phyloP scores from a whole-genome alignment of 768 basidiomycete genomes.

The Krasilnikovozyma curviuscula region DNA sequence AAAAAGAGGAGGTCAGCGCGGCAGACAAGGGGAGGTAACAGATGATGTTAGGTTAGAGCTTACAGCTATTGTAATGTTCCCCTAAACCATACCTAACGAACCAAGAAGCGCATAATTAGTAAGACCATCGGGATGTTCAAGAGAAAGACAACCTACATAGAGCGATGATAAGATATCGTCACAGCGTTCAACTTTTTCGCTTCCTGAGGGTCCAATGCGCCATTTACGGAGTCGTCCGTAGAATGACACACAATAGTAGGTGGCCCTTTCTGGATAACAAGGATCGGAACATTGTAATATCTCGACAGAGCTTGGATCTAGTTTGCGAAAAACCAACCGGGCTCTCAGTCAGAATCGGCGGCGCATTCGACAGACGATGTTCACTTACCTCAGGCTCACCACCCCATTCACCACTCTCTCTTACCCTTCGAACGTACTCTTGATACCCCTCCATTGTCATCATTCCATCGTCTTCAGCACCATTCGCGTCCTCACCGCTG shows the following conservation, averaged over 20 bases:
- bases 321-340: background rate
- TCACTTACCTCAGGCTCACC: conserved; percentile 63
- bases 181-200: conserved; percentile 20
- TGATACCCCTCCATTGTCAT: conserved; percentile 45
- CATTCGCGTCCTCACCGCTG: conserved; percentile 48
- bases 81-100: too few relatives aligned
- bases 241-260: conserved; percentile 66
- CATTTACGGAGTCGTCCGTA: conserved; percentile 1
- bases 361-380: background rate
- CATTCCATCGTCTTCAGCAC: conserved; percentile 44
- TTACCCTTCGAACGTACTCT: conserved; percentile 56
- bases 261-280: conserved; percentile 65
- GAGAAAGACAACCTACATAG: too few relatives aligned
- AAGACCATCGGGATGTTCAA: too few relatives aligned
- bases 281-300: conserved; percentile 63
- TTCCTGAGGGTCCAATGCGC: conserved; percentile 30
- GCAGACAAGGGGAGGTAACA: too few relatives aligned
- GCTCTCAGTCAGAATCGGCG: background rate
- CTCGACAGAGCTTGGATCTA: conserved; percentile 66
- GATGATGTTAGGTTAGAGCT: too few relatives aligned
- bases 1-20: too few relatives aligned
- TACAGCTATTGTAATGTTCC: too few relatives aligned
- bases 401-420: conserved; percentile 80
- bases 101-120: too few relatives aligned
- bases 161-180: conserved; percentile 24